phyloP scores from a whole-genome alignment of 2,329 filamentous ascomycete species.

The Phialemoniopsis sp. region DNA sequence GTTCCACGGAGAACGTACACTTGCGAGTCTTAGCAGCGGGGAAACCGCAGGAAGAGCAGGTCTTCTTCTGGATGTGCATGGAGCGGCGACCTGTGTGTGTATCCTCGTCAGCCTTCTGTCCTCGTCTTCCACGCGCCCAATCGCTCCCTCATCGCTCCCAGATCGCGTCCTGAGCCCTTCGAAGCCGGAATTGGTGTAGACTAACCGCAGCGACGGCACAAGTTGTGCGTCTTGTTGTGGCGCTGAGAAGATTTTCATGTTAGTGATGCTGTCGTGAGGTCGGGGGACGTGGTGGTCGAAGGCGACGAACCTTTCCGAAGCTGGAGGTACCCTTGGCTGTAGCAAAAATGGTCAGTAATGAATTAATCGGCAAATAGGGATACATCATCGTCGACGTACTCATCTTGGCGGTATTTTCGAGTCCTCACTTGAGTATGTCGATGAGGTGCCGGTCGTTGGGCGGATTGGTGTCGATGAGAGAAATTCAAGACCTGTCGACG shows the following conservation, averaged over 20 bases:
- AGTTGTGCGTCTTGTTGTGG: slow-evolving; percentile 97
- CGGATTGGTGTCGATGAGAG: no score
- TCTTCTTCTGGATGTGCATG: slow-evolving; percentile 99
- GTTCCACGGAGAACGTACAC: slow-evolving; percentile 65
- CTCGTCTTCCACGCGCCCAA: not conserved
- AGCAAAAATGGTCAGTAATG: slow-evolving; percentile 15
- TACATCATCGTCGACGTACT: slow-evolving; percentile 37
- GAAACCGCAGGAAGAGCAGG: slow-evolving; percentile 93
- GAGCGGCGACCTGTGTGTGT: slow-evolving; percentile 74
- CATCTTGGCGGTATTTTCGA: slow-evolving; percentile 47
- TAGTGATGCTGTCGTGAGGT: slow-evolving; percentile 8
- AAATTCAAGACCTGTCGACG: no score
- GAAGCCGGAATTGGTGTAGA: slow-evolving; percentile 26
- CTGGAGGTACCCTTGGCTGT: slow-evolving; percentile 55
- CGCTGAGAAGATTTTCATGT: slow-evolving; percentile 37
- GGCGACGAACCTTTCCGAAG: slow-evolving; percentile 38
- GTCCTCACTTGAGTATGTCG: not conserved
- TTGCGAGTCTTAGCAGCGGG: slow-evolving; percentile 95
- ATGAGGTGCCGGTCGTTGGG: no score
- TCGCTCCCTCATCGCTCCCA: no score
- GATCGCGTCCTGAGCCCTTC: no score
- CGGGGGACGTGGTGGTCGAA: not conserved
- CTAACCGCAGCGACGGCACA: slow-evolving; percentile 98
- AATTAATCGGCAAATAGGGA: slow-evolving; percentile 3
- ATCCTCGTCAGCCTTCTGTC: slow-evolving; percentile 15